Percentiles rank a stretch among this genome's conserved stretches.
phyloP scores from a whole-genome alignment of 83 land plant genomes.

The Thuja plicata region DNA sequence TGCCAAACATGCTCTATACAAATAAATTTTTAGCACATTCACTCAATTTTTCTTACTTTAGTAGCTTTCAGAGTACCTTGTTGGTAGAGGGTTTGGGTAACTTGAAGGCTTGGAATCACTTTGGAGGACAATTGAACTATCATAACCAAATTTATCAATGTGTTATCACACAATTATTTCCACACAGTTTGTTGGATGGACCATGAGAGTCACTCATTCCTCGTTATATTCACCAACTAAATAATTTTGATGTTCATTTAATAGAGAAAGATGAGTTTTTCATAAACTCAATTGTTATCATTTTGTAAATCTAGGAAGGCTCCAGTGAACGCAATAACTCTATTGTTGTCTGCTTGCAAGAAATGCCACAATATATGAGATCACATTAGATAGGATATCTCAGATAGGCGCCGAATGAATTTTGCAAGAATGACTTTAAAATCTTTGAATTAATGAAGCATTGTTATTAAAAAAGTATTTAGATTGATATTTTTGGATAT shows the following conservation, averaged over 20 bases:
- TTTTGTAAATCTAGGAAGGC: constrained; percentile 41
- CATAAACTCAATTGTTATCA: constrained; percentile 24
- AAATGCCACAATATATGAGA: not conserved
- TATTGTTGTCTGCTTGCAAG: constrained; percentile 8
- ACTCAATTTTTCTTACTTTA: constrained; percentile 54
- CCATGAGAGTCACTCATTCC: constrained; percentile 78
- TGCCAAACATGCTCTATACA: constrained; percentile 15
- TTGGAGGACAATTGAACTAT: constrained; percentile 80
- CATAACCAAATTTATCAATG: constrained; percentile 69
- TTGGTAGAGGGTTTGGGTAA: constrained; percentile 52
- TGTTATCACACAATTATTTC: constrained; percentile 75
- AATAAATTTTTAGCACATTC: constrained; percentile 24
- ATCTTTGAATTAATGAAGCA: no score
- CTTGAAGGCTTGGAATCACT: constrained; percentile 82
- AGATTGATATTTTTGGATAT: no score
- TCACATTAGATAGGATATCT: not conserved
- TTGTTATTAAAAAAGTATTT: no score
- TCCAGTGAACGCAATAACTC: constrained; percentile 10
- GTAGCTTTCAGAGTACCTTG: constrained; percentile 76
- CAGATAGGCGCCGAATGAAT: no score
- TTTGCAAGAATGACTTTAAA: no score
- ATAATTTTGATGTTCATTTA: constrained; percentile 42
- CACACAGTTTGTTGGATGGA: constrained; percentile 91
- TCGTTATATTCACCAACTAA: constrained; percentile 55
- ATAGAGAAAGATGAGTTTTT: constrained; percentile 44